A percentile compares a stretch with the other conserved stretches of the same genome.
These are phyloP conservation scores for Zangia roseola DNA, from an alignment of 768 basidiomycete genomes.

Conservation along the genomic window DNA sequence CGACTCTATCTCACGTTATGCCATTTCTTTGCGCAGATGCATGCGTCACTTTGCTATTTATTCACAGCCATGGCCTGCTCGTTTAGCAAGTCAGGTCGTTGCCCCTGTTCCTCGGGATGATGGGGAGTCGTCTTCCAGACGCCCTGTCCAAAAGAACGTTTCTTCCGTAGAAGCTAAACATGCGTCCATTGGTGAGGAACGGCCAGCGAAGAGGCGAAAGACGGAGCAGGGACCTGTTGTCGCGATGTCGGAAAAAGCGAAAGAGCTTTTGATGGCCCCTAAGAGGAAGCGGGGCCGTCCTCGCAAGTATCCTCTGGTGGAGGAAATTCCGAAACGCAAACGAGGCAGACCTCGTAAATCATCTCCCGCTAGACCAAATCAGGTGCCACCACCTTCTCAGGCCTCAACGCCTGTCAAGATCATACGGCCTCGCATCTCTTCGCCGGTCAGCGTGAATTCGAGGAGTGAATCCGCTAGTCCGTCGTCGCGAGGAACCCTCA, in stretches of 20 bases:
- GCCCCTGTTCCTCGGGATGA: conserved; percentile 48
- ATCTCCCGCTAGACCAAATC: conserved; percentile 16
- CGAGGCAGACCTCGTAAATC: conserved; percentile 35
- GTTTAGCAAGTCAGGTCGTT: conserved; percentile 49
- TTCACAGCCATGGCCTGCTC: conserved; percentile 66
- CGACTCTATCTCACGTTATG: conserved; percentile 13
- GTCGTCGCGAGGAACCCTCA: conserved; percentile 26
- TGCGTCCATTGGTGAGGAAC: conserved; percentile 41
- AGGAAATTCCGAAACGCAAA: conserved; percentile 34
- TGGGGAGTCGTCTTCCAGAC: conserved; percentile 37
- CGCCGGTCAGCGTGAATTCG: conserved; percentile 22
- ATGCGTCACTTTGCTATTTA: conserved; percentile 82
- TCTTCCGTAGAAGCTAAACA: conserved; percentile 57
- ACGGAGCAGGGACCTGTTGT: conserved; percentile 34
- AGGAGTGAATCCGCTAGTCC: conserved; percentile 23
- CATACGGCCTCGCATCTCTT: conserved; percentile 10
- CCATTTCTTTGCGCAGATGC: conserved; percentile 47
- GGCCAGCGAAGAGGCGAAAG: conserved; percentile 50
- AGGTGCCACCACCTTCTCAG: conserved; percentile 10
- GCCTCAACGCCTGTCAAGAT: conserved; percentile 10
- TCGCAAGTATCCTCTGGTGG: conserved; percentile 33
- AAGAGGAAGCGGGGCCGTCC: conserved; percentile 36
- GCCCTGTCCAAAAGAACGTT: conserved; percentile 50
- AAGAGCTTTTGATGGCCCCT: conserved; percentile 29
- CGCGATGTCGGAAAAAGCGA: conserved; percentile 35